Evolutionary conservation across 768 basidiomycete genomes (phyloP).

Genomic region (Pisolithus sp.): DNA sequence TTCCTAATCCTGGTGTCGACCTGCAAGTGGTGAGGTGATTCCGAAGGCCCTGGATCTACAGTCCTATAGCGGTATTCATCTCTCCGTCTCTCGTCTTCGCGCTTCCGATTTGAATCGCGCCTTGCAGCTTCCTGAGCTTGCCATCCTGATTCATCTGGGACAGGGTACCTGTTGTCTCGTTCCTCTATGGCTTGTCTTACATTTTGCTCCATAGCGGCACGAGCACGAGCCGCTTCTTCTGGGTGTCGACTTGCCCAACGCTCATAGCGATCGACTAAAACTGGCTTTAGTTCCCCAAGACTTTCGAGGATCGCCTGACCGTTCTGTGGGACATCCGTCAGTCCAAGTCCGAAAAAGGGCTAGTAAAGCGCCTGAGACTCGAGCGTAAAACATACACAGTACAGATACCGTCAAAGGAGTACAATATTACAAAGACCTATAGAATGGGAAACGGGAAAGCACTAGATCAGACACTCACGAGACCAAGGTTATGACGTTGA

Average conservation of each 20-base stretch:
- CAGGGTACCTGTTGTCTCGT: slow-evolving; percentile 19
- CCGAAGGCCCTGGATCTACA: slow-evolving; percentile 12
- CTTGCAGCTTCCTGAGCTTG: slow-evolving; percentile 27
- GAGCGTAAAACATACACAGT: background rate
- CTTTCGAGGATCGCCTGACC: slow-evolving; percentile 68
- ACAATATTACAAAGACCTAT: background rate
- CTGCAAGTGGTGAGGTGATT: slow-evolving; percentile 18
- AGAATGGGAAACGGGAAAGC: background rate
- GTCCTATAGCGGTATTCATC: slow-evolving; percentile 31
- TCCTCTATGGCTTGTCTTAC: slow-evolving; percentile 18
- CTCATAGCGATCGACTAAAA: slow-evolving; percentile 58
- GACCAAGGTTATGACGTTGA: slow-evolving; percentile 60
- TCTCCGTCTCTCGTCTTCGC: slow-evolving; percentile 26
- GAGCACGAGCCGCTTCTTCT: slow-evolving; percentile 25
- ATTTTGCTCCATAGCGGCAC: slow-evolving; percentile 16
- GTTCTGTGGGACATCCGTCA: slow-evolving; percentile 41
- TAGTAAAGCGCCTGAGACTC: background rate
- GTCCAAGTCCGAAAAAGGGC: slow-evolving; percentile 3
- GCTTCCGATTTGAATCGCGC: slow-evolving; percentile 25
- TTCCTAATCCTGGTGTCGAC: slow-evolving; percentile 24
- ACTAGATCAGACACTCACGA: slow-evolving; percentile 44
- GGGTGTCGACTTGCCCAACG: slow-evolving; percentile 47
- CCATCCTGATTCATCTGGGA: slow-evolving; percentile 28
- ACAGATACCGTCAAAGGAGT: background rate
- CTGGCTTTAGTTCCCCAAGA: slow-evolving; percentile 58